Conservation (phyloP, 75 land plant species). For the Cunninghamia lanceolata region DNA sequence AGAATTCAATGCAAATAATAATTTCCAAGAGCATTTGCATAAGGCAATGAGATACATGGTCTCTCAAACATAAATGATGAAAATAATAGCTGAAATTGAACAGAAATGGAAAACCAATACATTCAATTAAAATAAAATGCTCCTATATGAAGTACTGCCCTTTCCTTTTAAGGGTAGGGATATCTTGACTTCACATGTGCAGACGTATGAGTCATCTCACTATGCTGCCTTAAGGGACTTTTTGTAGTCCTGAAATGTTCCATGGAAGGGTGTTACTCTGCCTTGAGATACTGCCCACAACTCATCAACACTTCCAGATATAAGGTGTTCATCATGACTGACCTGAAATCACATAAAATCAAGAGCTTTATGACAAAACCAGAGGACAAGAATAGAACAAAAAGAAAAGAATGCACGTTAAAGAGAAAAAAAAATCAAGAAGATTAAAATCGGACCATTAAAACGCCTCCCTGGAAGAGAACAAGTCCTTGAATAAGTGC, state of each 20-base stretch:
- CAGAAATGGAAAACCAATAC: neutral
- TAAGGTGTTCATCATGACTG: slow-evolving; percentile 97
- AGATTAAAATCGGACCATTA: slow-evolving; percentile 59
- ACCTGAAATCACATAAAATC: slow-evolving; percentile 51
- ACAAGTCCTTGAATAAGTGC: slow-evolving; percentile 97
- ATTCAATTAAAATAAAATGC: neutral
- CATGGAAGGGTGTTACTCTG: slow-evolving; percentile 77
- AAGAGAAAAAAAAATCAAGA: neutral
- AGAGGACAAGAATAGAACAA: neutral
- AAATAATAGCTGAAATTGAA: neutral
- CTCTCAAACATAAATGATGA: neutral
- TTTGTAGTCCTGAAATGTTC: slow-evolving; percentile 88
- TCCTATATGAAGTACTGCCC: neutral
- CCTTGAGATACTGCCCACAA: slow-evolving; percentile 97
- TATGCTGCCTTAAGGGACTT: slow-evolving; percentile 61
- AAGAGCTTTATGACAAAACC: neutral
- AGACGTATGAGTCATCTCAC: neutral
- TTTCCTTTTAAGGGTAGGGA: neutral
- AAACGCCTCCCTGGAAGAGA: slow-evolving; percentile 95
- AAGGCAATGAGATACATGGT: neutral
- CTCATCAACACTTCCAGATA: slow-evolving; percentile 96
- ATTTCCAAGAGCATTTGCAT: neutral
- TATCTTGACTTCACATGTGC: neutral
- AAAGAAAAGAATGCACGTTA: neutral
- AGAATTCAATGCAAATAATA: neutral